Evolutionary conservation across 495 filamentous ascomycete genomes (phyloP), one percentile per base, ranked within the genome.

Genomic region (Penicillium argentinense): DNA sequence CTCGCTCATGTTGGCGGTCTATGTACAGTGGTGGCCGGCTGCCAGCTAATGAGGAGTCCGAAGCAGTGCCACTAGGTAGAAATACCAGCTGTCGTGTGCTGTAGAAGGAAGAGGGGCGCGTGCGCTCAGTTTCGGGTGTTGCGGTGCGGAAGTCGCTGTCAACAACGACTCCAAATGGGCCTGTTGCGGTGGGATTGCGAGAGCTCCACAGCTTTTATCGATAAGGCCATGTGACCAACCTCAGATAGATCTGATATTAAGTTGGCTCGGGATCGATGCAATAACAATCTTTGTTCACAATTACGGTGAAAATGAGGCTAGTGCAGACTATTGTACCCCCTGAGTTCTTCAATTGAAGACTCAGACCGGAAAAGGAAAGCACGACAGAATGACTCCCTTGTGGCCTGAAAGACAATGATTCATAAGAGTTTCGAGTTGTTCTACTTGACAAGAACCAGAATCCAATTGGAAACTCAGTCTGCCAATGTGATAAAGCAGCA

Each of bases 1-100:
- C 26, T 81, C 74, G 51, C 66, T 77, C 82, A 84, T 86, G 23
- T 32, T 53, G 51, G 16, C 5, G 3, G 27, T 37, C 4, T 34
- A 18, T 3, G 1, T 9, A 19, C 9, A 1, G 16, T 16, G 30
- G 13, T 4, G 16, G 8, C 22, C 14, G 4, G 13, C 3, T 16
- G 13, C n/a, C n/a, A n/a, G n/a, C n/a, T n/a, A n/a, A n/a, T n/a
- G n/a, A n/a, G n/a, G n/a, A n/a, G n/a, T n/a, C n/a, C n/a, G n/a
- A n/a, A n/a, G n/a, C n/a, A n/a, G n/a, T n/a, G n/a, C n/a, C n/a
- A n/a, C n/a, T n/a, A n/a, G n/a, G n/a, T n/a, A n/a, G n/a, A n/a
- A n/a, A n/a, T n/a, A n/a, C n/a, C n/a, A n/a, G n/a, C n/a, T n/a
- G n/a, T n/a, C n/a, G n/a, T n/a, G n/a, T n/a, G n/a, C n/a, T n/a